Conservation (phyloP, 2,329 filamentous ascomycete species). For the Pezicula radicicola region DNA sequence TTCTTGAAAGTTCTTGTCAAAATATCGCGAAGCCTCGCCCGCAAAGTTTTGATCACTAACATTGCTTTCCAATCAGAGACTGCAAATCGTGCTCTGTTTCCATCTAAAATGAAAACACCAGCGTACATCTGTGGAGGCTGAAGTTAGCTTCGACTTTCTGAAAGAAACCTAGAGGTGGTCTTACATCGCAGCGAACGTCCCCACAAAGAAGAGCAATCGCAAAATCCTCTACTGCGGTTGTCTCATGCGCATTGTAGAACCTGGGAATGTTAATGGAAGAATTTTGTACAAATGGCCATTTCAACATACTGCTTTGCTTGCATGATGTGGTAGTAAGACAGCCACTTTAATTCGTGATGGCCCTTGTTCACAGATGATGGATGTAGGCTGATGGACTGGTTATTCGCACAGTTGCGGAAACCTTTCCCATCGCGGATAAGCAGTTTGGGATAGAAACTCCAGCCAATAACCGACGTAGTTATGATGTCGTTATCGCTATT, state of each 20-base stretch:
- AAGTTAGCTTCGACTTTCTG: constrained; percentile 7
- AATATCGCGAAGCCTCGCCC: constrained; percentile 71
- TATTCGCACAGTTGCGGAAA: constrained; percentile 89
- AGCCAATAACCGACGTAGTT: constrained; percentile 79
- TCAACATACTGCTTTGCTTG: constrained; percentile 71
- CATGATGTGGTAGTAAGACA: constrained; percentile 98
- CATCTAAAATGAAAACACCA: constrained; percentile 82
- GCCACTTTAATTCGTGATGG: constrained; percentile 66
- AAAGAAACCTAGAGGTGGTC: constrained; percentile 18
- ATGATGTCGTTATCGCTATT: constrained; percentile 80
- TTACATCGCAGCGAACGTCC: constrained; percentile 80
- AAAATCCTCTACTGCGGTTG: constrained; percentile 76
- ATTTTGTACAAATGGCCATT: constrained; percentile 1
- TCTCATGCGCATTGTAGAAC: constrained; percentile 88
- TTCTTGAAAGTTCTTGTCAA: constrained; percentile 68
- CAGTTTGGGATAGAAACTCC: constrained; percentile 94
- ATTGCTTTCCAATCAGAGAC: constrained; percentile 87
- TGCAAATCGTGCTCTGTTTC: constrained; percentile 80
- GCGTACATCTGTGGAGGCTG: constrained; percentile 65
- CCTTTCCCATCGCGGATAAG: constrained; percentile 81
- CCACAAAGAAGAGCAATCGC: constrained; percentile 82
- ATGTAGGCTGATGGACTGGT: constrained; percentile 83
- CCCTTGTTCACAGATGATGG: constrained; percentile 86
- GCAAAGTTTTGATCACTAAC: constrained; percentile 81
- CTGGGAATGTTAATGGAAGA: constrained; percentile 35